phyloP scores from a whole-genome alignment of 768 basidiomycete genomes.

The Mycena alexandri region DNA sequence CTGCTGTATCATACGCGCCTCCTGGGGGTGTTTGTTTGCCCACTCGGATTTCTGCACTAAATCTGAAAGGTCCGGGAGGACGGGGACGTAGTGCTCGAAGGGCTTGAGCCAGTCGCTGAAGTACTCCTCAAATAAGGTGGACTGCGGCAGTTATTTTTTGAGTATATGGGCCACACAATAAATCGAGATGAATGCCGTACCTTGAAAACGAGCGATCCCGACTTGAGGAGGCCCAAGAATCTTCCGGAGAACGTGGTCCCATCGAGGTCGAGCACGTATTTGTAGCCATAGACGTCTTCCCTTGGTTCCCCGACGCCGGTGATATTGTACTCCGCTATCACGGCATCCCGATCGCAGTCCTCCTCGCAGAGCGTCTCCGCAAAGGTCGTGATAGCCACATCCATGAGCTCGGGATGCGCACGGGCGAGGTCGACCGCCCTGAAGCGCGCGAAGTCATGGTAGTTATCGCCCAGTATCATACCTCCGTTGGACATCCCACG shows the following conservation, averaged over 20 bases:
- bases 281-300: too few species aligned
- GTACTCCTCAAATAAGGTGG: slow-evolving; percentile 7
- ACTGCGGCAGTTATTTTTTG: neutral
- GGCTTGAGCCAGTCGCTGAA: slow-evolving; percentile 16
- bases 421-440: neutral
- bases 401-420: slow-evolving; percentile 8
- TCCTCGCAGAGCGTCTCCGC: neutral
- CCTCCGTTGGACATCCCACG: slow-evolving; percentile 20
- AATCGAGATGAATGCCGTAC: too few species aligned
- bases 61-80: neutral
- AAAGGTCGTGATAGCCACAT: slow-evolving; percentile 4
- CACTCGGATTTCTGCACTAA: slow-evolving; percentile 6
- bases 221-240: too few species aligned
- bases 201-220: too few species aligned
- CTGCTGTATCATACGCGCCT: slow-evolving; percentile 10
- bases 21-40: neutral
- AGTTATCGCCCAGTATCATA: slow-evolving; percentile 10
- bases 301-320: too few species aligned
- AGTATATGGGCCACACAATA: too few species aligned
- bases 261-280: too few species aligned
- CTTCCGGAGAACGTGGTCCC: too few species aligned
- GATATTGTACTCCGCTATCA: too few species aligned
- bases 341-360: too few species aligned
- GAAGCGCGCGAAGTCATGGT: slow-evolving; percentile 23
- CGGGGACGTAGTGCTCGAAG: slow-evolving; percentile 20